Base-by-base conservation (phyloP, 768 basidiomycete genomes). In the Psilocybe subaeruginosa region DNA sequence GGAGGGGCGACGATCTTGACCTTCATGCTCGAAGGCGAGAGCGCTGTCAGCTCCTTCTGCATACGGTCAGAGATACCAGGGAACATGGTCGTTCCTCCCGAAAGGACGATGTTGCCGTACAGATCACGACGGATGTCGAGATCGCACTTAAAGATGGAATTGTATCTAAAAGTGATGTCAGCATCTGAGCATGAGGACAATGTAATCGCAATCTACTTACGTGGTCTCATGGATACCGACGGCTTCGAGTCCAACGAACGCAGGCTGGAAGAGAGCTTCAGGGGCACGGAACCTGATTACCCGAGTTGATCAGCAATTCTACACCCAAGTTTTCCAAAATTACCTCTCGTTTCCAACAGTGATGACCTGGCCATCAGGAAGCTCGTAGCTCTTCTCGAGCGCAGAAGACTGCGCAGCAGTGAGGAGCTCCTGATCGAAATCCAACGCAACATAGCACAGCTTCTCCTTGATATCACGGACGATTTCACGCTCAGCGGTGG, bases 401-500 rank as follows among this genome's bases (percentile, higher is more conserved):
- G 91, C 86, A 50, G 92, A 94, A 23, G 90, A 92, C 72, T 93
- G 91, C 60, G 93, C 91, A 43, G 94, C 93, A 19, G 91, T 93
- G 78, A 93, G 90, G 67, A 96, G 80, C 78, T 97, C 95, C 76
- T 95, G 91, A 72, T 96, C 93, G 67, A 95, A 96, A 77, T 96
- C 94, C 63, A 95, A 85, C 41, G 94, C 94, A 65, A 97, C 95
- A 73, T 96, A 96, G 76, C 94, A 95, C 30, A 96, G 87, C 83
- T 94, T 95, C 85, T 95, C 93, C 84, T 97, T 97, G 84, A 97
- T 96, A 76, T 97, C 95, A 61, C 95, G 85, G 68, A 97, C 95
- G 61, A 97, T 94, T 87, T 95, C 94, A 70, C 88, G 85, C 79
- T 95, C 94, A 39, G 93, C 94, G 11, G 93, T 91, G 64, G 95